Evolutionary conservation across 2,329 filamentous ascomycete genomes (phyloP), one percentile per base, ranked within the genome.

Genomic region (Alternaria longipes): DNA sequence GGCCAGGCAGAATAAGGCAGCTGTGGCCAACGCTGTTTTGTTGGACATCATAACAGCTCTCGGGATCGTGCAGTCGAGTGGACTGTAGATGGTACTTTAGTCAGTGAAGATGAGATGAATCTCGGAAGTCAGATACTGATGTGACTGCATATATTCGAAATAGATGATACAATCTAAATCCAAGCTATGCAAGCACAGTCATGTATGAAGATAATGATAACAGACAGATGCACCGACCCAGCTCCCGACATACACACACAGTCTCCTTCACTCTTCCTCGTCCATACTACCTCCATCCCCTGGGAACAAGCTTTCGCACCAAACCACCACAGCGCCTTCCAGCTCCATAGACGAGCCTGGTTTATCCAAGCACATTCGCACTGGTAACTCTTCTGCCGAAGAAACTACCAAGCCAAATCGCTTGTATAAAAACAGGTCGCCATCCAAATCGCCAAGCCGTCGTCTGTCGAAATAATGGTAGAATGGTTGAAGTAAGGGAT

Each of bases 371-470:
- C 63, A 64, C 34, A 51, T 65, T 56, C 57, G 50, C 53, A 52
- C 44, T 45, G 56, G 58, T 52, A 47, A 56, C 53, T 46, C 61
- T 54, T 50, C 26, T 55, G 28, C 38, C 30, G 38, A 60, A 62
- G 51, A 42, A 32, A 51, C 55, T 60, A 52, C 52, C 47, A 18
- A 42, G 47, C 40, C 38, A 62, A 60, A 57, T 52, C 60, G 65
- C 61, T 63, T 63, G 59, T 55, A 65, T 49, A 62, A 57, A 66
- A 57, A 51, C 49, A 66, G 62, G 64, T 60, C 64, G 61, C 65
- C 70, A 65, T 70, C 65, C 66, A 71, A 68, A 69, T 75, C 74
- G 73, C 74, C 74, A 76, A 78, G 75, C 74, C 74, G 73, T 72
- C 73, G 69, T 74, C 67, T 73, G 70, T 74, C 64, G 63, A 74